These are phyloP conservation scores for Leishmania mexicana DNA, from an alignment of 208 protist genomes.

Conservation along the genomic window DNA sequence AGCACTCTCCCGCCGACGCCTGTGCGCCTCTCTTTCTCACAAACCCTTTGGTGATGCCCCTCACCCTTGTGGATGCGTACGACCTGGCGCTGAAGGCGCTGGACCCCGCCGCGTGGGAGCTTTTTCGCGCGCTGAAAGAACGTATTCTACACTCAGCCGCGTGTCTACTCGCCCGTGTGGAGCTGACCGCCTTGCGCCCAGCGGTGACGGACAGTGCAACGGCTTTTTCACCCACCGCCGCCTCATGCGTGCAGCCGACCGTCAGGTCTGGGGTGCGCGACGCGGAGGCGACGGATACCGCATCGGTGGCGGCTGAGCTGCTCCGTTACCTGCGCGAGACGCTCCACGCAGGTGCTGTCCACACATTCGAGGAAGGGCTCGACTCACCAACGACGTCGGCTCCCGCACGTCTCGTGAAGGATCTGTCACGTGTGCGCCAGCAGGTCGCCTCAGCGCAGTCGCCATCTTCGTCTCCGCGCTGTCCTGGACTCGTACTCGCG, in stretches of 20 bases:
- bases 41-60: background rate
- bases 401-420: background rate
- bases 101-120: background rate
- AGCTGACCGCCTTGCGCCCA: slow-evolving; percentile 2
- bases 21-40: background rate
- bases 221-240: background rate
- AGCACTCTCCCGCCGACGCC: background rate
- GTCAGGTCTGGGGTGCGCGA: background rate
- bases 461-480: background rate
- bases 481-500: slow-evolving; percentile 1
- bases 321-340: background rate
- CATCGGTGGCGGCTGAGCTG: background rate
- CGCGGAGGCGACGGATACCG: background rate
- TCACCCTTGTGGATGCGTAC: slow-evolving; percentile 6
- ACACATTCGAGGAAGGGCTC: background rate
- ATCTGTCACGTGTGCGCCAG: background rate
- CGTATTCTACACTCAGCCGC: slow-evolving; percentile 5
- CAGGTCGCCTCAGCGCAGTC: background rate
- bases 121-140: background rate
- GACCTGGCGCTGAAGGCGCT: slow-evolving; percentile 1
- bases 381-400: background rate
- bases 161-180: background rate
- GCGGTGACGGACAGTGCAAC: background rate
- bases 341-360: background rate
- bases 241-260: background rate